Evolutionary conservation across 2,329 filamentous ascomycete species (phyloP), one percentile per base, ranked within the genome.

Genomic region (Didymella pinodella): DNA sequence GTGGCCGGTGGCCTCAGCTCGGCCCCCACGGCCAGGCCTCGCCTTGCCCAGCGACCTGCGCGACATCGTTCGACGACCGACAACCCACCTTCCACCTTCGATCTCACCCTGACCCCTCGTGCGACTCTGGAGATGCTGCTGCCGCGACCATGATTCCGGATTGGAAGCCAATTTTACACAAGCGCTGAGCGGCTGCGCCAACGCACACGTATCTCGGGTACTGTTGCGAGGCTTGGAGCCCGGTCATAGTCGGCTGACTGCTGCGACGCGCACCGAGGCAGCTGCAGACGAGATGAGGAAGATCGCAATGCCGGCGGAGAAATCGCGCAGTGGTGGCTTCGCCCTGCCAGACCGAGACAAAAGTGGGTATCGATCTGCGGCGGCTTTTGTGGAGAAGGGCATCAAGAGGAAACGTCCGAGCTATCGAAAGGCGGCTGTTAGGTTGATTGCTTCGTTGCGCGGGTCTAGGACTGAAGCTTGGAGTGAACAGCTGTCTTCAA

Each of bases 381-480:
- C 50, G 56, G 65, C 64, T 38, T 34, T 61, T 52, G 58, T 55
- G 40, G 53, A 57, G 52, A 64, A 61, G 55, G 61, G 48, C 3
- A 64, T 68, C 47, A 61, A 62, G 50, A 72, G 64, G 59, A 75
- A 75, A 61, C 67, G 67, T 57, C 66, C 68, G 51, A 74, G 72
- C 48, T 64, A 75, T 51, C 68, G 72, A 14, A 65, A 67, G 47
- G 71, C 73, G 50, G 74, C 74, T 12, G 72, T 71, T 58, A 70
- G 65, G 53, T 52, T 75, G 54, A 60, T 74, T 32, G 72, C 73
- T 34, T 76, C 74, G 60, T 64, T 76, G 43, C 60, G 68, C 49
- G 70, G 65, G 43, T 70, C 68, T 45, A 68, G 66, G 60, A 71
- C 57, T 59, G 68, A 66, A 58, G 63, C 56, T 25, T 59, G 57